Evolutionary conservation across 495 filamentous ascomycete genomes (phyloP).

Genomic region (Xylaria nigripes): DNA sequence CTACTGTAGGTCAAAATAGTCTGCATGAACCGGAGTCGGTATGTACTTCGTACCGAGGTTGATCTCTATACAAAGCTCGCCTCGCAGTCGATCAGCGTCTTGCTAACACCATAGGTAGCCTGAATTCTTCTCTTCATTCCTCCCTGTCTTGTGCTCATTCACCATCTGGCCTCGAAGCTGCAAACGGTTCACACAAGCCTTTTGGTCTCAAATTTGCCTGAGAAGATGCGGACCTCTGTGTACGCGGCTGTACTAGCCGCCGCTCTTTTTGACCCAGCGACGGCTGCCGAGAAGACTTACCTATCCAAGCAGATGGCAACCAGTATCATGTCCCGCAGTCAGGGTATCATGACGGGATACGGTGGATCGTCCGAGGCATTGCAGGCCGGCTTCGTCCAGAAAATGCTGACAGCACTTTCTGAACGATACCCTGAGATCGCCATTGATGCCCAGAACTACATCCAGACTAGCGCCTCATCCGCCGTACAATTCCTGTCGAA

Average conservation of each 20-base stretch:
- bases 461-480: slow-evolving; percentile 20
- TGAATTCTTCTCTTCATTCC: neutral
- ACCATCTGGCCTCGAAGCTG: neutral
- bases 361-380: slow-evolving; percentile 29
- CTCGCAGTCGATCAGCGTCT: neutral
- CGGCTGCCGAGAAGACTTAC: neutral
- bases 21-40: too few species aligned
- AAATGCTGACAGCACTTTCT: slow-evolving; percentile 27
- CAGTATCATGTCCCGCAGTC: slow-evolving; percentile 36
- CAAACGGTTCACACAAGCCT: neutral
- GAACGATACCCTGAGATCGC: slow-evolving; percentile 23
- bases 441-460: slow-evolving; percentile 15
- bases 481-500: slow-evolving; percentile 24
- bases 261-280: slow-evolving; percentile 7
- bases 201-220: neutral
- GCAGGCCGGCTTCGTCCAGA: slow-evolving; percentile 35
- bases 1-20: too few species aligned
- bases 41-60: neutral
- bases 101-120: too few species aligned
- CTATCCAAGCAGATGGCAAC: slow-evolving; percentile 39
- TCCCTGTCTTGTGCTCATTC: neutral
- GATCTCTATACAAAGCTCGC: slow-evolving; percentile 5
- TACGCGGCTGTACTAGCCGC: slow-evolving; percentile 5
- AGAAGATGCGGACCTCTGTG: slow-evolving; percentile 5
- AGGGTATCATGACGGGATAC: slow-evolving; percentile 30